phyloP scores from a whole-genome alignment of 805 yeast species.

The Kregervanrija fluxuum region DNA sequence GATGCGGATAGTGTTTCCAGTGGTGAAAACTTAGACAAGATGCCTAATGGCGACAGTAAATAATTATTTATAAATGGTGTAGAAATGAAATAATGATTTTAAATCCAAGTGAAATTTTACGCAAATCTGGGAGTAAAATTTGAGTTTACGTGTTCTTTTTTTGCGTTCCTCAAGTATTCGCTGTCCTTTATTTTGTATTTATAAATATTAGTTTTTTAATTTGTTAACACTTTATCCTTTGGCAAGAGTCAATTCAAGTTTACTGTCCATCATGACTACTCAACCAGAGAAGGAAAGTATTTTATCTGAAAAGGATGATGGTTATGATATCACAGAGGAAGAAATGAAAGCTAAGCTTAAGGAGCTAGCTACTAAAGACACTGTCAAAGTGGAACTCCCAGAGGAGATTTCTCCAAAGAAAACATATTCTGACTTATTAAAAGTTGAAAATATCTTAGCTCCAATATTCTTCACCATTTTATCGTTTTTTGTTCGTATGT shows the following conservation, averaged over 20 bases:
- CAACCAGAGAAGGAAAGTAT: slow-evolving; percentile 6
- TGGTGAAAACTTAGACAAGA: too few species aligned
- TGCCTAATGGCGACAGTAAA: too few species aligned
- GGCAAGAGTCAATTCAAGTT: too few species aligned
- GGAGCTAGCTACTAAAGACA: slow-evolving; percentile 20
- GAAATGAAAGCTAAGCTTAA: slow-evolving; percentile 25
- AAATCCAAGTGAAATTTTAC: too few species aligned
- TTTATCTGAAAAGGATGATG: background rate
- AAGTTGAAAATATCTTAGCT: slow-evolving; percentile 32
- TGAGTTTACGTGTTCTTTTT: too few species aligned
- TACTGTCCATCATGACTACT: background rate
- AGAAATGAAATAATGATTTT: too few species aligned
- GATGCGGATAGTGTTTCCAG: background rate
- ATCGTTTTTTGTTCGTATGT: slow-evolving; percentile 69
- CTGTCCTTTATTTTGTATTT: too few species aligned
- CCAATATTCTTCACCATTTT: slow-evolving; percentile 60
- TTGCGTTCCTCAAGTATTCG: too few species aligned
- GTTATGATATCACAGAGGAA: slow-evolving; percentile 19
- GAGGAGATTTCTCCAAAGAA: slow-evolving; percentile 11
- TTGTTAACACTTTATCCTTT: too few species aligned
- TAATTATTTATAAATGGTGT: too few species aligned
- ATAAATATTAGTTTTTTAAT: too few species aligned
- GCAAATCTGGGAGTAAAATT: too few species aligned
- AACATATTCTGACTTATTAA: slow-evolving; percentile 10
- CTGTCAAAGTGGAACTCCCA: slow-evolving; percentile 5